Percentiles rank a stretch among this genome's conserved stretches.
Evolutionary conservation across 305 asterid genomes (phyloP).

Genomic region (Coffea humblotiana): DNA sequence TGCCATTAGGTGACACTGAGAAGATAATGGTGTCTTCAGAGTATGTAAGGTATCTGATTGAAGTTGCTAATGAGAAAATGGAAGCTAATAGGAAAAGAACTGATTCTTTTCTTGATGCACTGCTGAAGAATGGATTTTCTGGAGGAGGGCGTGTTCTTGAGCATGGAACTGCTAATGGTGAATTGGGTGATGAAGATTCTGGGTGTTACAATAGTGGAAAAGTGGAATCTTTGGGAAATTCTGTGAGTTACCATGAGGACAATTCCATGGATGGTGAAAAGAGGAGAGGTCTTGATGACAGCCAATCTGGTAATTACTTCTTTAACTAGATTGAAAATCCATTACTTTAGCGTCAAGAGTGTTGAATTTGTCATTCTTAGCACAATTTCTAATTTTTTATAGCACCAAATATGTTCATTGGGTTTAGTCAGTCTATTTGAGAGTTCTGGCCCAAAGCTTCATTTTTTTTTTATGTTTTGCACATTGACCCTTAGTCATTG

Average conservation of each 20-base stretch:
- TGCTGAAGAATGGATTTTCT: slow-evolving; percentile 54
- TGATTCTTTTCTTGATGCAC: slow-evolving; percentile 48
- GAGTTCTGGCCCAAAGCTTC: background rate
- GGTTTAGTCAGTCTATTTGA: background rate
- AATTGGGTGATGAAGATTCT: slow-evolving; percentile 32
- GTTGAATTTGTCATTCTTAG: background rate
- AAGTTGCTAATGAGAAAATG: slow-evolving; percentile 89
- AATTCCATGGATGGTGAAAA: slow-evolving; percentile 35
- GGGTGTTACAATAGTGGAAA: slow-evolving; percentile 18
- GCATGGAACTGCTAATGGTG: slow-evolving; percentile 21
- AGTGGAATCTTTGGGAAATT: slow-evolving; percentile 29
- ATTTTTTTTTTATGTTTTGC: no score
- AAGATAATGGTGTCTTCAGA: slow-evolving; percentile 69
- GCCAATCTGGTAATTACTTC: slow-evolving; percentile 47
- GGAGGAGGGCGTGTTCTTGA: slow-evolving; percentile 16
- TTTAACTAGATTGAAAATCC: background rate
- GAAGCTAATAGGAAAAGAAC: slow-evolving; percentile 70
- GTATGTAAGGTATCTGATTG: slow-evolving; percentile 68
- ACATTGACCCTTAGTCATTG: background rate
- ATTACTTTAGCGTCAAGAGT: background rate
- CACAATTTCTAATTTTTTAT: background rate
- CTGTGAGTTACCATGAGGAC: slow-evolving; percentile 30
- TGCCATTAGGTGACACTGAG: slow-evolving; percentile 64
- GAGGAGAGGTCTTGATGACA: slow-evolving; percentile 28
- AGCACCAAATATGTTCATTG: no score